Evolutionary conservation across 768 basidiomycete genomes (phyloP).

Genomic region (Mycena latifolia): DNA sequence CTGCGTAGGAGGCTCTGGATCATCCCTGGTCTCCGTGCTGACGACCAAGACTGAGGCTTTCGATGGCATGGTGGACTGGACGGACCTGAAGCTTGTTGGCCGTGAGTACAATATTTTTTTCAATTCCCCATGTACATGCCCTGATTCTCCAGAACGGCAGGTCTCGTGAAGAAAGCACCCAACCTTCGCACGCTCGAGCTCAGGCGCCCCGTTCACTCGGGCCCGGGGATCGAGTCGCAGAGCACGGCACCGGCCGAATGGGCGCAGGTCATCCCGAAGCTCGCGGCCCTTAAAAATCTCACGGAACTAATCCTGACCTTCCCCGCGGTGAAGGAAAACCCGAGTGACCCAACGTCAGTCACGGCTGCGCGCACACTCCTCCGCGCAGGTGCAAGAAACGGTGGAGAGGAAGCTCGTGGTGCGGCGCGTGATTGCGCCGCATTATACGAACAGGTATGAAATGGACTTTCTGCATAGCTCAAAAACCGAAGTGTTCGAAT

Average conservation of each 20-base stretch:
- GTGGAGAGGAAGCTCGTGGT: not conserved
- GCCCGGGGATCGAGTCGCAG: conserved; percentile 2
- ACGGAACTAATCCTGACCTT: conserved; percentile 18
- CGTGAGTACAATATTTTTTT: not conserved
- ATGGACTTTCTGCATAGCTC: conserved; percentile 3
- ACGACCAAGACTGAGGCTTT: conserved; percentile 21
- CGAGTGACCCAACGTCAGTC: conserved; percentile 12
- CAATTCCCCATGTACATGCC: too few relatives aligned
- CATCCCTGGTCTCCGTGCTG: conserved; percentile 19
- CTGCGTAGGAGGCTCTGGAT: conserved; percentile 23
- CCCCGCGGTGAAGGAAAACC: conserved; percentile 15
- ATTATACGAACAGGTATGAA: not conserved
- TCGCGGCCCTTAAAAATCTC: conserved; percentile 17
- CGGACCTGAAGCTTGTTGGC: conserved; percentile 5
- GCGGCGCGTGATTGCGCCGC: conserved; percentile 9
- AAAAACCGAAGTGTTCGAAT: conserved; percentile 9
- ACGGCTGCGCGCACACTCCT: conserved; percentile 12
- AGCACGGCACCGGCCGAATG: not conserved
- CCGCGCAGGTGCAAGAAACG: not conserved
- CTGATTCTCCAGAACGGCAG: not conserved
- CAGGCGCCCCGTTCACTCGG: conserved; percentile 21
- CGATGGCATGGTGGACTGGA: conserved; percentile 32
- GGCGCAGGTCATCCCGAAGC: conserved; percentile 23
- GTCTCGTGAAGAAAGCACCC: conserved; percentile 28
- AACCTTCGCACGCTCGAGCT: conserved; percentile 26